Evolutionary conservation across 768 basidiomycete species (phyloP).

Genomic region (Symmetrospora coprosmae): DNA sequence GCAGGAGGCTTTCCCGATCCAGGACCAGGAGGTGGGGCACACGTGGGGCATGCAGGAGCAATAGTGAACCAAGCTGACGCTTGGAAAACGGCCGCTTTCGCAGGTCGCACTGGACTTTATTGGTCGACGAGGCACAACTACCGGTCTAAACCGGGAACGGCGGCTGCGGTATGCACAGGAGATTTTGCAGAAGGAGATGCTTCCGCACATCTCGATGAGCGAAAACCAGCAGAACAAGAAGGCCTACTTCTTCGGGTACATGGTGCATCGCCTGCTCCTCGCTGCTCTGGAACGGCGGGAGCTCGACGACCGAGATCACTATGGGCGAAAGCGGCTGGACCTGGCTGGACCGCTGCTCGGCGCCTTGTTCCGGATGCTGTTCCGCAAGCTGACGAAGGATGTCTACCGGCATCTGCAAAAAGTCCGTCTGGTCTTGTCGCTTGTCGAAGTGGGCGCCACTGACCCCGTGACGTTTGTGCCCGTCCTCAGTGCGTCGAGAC

Average conservation of each 20-base stretch:
- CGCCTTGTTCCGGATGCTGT: slow-evolving; percentile 94
- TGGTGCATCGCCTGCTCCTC: slow-evolving; percentile 88
- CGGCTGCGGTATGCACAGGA: slow-evolving; percentile 94
- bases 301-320: slow-evolving; percentile 97
- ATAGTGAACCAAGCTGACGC: neutral
- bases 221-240: slow-evolving; percentile 96
- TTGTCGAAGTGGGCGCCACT: neutral
- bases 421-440: slow-evolving; percentile 41
- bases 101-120: slow-evolving; percentile 83
- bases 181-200: slow-evolving; percentile 95
- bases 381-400: slow-evolving; percentile 89
- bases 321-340: slow-evolving; percentile 94
- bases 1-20: slow-evolving; percentile 95
- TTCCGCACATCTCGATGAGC: slow-evolving; percentile 90
- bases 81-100: neutral
- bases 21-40: slow-evolving; percentile 67
- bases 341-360: slow-evolving; percentile 88
- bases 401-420: slow-evolving; percentile 95
- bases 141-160: slow-evolving; percentile 75
- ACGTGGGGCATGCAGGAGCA: neutral
- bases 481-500: slow-evolving; percentile 73
- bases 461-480: neutral
- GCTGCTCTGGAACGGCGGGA: slow-evolving; percentile 89
- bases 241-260: slow-evolving; percentile 98
- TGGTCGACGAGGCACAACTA: slow-evolving; percentile 90